A percentile compares a stretch with the other conserved stretches of the same genome.
Evolutionary conservation across 768 basidiomycete genomes (phyloP).

Genomic region (Mycena polygramma): DNA sequence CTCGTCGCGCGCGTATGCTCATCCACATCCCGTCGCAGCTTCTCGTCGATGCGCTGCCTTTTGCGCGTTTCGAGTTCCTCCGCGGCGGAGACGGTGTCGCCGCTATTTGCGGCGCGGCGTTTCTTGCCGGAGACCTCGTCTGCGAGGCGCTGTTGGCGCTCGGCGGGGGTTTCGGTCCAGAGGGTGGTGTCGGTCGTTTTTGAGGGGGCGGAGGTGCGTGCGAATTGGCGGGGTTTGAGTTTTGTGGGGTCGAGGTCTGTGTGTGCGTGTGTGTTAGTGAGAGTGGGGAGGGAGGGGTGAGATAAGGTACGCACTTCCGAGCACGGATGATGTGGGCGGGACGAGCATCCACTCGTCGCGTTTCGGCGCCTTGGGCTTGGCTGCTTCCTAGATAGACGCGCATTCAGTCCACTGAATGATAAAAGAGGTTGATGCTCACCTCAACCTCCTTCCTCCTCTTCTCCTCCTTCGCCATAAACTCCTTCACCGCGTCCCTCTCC

Average conservation of each 20-base stretch:
- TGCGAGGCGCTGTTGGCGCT: conserved; percentile 89
- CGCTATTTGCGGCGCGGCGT: conserved; percentile 73
- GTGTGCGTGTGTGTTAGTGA: no score
- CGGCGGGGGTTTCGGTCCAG: conserved; percentile 98
- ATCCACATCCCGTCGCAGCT: conserved; percentile 79
- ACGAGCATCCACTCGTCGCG: conserved; percentile 99
- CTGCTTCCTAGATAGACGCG: conserved; percentile 75
- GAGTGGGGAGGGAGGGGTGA: neutral
- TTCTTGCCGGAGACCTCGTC: conserved; percentile 97
- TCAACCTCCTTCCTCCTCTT: conserved; percentile 78
- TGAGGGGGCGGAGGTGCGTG: conserved; percentile 63
- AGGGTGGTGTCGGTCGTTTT: conserved; percentile 71
- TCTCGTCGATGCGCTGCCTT: conserved; percentile 74
- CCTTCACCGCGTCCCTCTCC: conserved; percentile 76
- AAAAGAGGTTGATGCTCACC: conserved; percentile 50
- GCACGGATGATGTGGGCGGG: conserved; percentile 87
- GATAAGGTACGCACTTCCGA: conserved; percentile 80
- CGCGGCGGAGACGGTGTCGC: conserved; percentile 55
- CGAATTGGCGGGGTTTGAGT: conserved; percentile 84
- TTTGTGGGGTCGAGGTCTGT: conserved; percentile 90
- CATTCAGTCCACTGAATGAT: neutral
- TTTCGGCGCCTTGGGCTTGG: conserved; percentile 81
- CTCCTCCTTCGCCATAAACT: conserved; percentile 90
- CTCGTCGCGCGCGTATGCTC: conserved; percentile 78
- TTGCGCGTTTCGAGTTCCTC: conserved; percentile 62